A percentile compares a stretch with the other conserved stretches of the same genome.
Conservation (phyloP, 257 asterid species). For the Przewalskia tangutica region DNA sequence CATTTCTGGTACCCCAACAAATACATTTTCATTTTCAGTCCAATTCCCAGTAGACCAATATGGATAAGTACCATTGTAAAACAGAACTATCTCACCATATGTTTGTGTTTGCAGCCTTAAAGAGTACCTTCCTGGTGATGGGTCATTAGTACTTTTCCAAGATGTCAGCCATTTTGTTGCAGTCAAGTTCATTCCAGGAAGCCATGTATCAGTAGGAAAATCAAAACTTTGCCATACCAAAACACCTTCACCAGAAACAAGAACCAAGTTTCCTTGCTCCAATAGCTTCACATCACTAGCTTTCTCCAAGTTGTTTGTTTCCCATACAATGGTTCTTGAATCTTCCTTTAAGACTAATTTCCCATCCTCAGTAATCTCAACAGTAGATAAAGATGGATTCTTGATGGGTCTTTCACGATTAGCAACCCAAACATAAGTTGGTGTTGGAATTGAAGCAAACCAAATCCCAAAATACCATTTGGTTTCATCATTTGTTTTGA, state of each 20-base stretch:
- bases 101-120: constrained; percentile 42
- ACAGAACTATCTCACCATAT: constrained; percentile 66
- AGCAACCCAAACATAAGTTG: constrained; percentile 73
- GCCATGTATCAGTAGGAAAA: constrained; percentile 72
- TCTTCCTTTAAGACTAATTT: constrained; percentile 37
- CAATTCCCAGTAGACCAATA: constrained; percentile 80
- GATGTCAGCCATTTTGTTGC: constrained; percentile 34
- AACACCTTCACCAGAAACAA: constrained; percentile 25
- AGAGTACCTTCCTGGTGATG: constrained; percentile 60
- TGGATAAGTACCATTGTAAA: constrained; percentile 19
- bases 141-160: constrained; percentile 61
- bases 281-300: constrained; percentile 33
- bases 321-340: constrained; percentile 37
- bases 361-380: constrained; percentile 40
- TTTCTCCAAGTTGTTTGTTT: constrained; percentile 31
- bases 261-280: constrained; percentile 57
- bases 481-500: constrained; percentile 31
- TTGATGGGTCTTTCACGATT: constrained; percentile 56
- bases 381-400: constrained; percentile 26
- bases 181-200: constrained; percentile 66
- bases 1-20: constrained; percentile 65
- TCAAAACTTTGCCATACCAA: constrained; percentile 75
- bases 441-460: constrained; percentile 58
- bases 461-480: constrained; percentile 71
- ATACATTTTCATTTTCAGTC: constrained; percentile 57